Conservation (phyloP, 306 rosid species). For the Gynostemma pentaphyllum region DNA sequence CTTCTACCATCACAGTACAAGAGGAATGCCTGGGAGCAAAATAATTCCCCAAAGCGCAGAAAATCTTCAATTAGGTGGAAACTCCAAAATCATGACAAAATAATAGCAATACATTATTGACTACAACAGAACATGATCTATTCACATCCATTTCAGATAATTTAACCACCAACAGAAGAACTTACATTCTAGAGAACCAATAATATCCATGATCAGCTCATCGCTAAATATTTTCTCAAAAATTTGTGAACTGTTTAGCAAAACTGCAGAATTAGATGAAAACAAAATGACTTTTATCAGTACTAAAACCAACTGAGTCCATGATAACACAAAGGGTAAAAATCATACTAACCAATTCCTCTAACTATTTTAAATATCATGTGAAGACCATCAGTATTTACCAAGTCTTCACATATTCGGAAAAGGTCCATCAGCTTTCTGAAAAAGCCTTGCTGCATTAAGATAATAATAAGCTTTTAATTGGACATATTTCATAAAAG, state of each 20-base stretch:
- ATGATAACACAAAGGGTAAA: not conserved
- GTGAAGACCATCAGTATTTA: slow-evolving; percentile 70
- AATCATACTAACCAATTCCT: slow-evolving; percentile 63
- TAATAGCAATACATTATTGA: not conserved
- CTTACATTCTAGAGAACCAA: slow-evolving; percentile 95
- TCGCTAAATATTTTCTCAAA: slow-evolving; percentile 82
- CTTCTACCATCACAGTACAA: too few relatives aligned
- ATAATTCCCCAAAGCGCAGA: too few relatives aligned
- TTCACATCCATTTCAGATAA: not conserved
- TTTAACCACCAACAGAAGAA: not conserved
- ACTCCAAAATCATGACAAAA: not conserved
- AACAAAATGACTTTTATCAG: not conserved
- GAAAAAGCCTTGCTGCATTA: slow-evolving; percentile 65
- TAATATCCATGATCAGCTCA: slow-evolving; percentile 71
- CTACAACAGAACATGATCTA: not conserved
- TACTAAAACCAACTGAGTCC: not conserved
- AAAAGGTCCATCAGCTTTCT: slow-evolving; percentile 67
- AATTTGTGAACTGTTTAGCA: slow-evolving; percentile 67
- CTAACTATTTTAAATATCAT: slow-evolving; percentile 82
- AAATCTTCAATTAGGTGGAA: not conserved
- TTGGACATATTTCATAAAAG: not conserved
- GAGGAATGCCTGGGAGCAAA: too few relatives aligned
- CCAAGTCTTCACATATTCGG: slow-evolving; percentile 64
- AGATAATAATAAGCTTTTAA: not conserved
- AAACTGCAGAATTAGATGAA: slow-evolving; percentile 38